Evolutionary conservation across 2,329 filamentous ascomycete genomes (phyloP), one percentile per base, ranked within the genome.

Genomic region (Cladophialophora chaetospira): DNA sequence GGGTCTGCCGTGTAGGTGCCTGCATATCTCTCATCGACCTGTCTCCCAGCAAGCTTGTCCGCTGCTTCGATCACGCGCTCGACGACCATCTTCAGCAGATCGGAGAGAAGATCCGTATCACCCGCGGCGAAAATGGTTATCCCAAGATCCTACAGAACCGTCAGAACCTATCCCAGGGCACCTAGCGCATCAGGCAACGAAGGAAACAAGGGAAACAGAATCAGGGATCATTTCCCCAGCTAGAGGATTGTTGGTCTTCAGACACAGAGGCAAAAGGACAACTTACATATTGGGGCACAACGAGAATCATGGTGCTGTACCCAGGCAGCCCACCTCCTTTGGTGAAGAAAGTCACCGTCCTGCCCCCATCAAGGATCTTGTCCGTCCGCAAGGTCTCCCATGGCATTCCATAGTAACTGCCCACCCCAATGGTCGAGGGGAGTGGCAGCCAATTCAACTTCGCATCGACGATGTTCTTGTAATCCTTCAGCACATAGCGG

Each of bases 381-480:
- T 74, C 70, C 1, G 72, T 75, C 0, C 75, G 72, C 38, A 73
- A 74, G 0, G 76, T 78, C 62, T 79, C 77, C 73, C 75, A 80
- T 0, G 77, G 76, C 67, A 75, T 74, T 3, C 76, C 77, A 53
- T 77, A 78, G 55, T 74, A 77, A 0, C 67, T 71, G 23, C 72
- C 60, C 11, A 72, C 48, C 0, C 73, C 73, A 1, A 66, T 60
- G 35, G 69, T 73, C 2, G 73, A 75, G 1, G 67, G 70, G 0
- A 75, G 75, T 36, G 74, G 58, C 9, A 77, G 58, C 76, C 76
- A 79, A 53, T 78, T 78, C 5, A 75, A 40, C 33, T 25, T 36
- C 15, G 33, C 10, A 0, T 73, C 71, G 3, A 67, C 71, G 0
- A 71, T 73, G 17, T 78, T 67, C 8, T 67, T 66, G 67, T 72